A percentile compares a stretch with the other conserved stretches of the same genome.
phyloP scores from a whole-genome alignment of 768 basidiomycete species.

The Cantharellus cinnabarinus region DNA sequence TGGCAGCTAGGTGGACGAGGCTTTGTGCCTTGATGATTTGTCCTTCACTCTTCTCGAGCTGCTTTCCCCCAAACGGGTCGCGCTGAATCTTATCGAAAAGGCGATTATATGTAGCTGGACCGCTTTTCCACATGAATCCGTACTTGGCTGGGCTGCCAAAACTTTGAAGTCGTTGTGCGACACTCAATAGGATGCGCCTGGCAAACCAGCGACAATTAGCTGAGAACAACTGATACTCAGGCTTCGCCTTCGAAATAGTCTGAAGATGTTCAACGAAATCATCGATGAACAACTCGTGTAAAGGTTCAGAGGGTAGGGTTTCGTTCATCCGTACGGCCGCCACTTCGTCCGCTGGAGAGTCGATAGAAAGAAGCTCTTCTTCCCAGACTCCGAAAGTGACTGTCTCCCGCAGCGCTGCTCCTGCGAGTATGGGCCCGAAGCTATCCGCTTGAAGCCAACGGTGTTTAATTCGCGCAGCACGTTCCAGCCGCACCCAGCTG shows the following conservation, averaged over 20 bases:
- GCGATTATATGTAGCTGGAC: not conserved
- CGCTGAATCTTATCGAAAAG: not conserved
- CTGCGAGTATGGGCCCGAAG: not conserved
- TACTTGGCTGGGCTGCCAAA: not conserved
- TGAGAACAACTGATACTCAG: not conserved
- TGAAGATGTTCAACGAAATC: not conserved
- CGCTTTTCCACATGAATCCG: not conserved
- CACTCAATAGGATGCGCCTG: not conserved
- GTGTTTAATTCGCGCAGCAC: not conserved
- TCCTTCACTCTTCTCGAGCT: not conserved
- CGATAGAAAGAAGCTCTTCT: not conserved
- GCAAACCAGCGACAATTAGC: constrained; percentile 1
- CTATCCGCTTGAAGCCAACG: not conserved
- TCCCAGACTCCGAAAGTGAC: not conserved
- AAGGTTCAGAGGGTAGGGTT: not conserved
- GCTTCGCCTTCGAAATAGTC: not conserved
- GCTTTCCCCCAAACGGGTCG: not conserved
- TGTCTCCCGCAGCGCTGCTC: not conserved
- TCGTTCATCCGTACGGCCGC: not conserved
- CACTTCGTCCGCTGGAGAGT: not conserved
- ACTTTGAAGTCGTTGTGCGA: not conserved
- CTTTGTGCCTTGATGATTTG: not conserved
- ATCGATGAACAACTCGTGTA: not conserved
- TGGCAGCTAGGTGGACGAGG: not conserved
- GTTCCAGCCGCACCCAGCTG: not conserved